Evolutionary conservation across 148 eudicot genomes (phyloP).

Genomic region (Linanthus parryae): DNA sequence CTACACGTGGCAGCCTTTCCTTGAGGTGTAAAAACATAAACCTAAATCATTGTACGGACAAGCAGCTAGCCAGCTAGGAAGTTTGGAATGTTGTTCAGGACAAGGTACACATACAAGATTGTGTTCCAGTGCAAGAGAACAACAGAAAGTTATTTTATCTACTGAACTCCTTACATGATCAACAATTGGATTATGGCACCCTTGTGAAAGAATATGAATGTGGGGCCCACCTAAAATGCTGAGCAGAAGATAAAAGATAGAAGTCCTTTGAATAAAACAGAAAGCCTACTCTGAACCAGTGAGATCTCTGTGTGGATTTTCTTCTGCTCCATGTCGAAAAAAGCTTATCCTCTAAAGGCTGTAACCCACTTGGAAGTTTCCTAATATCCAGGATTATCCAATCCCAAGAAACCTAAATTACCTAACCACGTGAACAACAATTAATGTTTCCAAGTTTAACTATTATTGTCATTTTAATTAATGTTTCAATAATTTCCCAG

Average conservation of each 20-base stretch:
- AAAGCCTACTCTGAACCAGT: no score
- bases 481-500: no score
- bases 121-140: constrained; percentile 18
- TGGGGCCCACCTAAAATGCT: constrained; percentile 23
- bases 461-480: no score
- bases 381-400: constrained; percentile 11
- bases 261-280: constrained; percentile 1
- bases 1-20: no score
- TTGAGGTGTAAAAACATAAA: constrained; percentile 13
- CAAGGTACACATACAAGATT: constrained; percentile 29
- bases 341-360: constrained; percentile 13
- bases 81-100: constrained; percentile 44
- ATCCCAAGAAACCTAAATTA: constrained; percentile 2
- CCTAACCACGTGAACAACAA: no score
- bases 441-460: no score
- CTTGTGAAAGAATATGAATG: constrained; percentile 25
- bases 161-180: constrained; percentile 13
- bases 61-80: constrained; percentile 33
- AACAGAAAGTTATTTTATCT: constrained; percentile 15
- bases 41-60: constrained; percentile 44
- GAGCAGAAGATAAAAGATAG: constrained; percentile 9
- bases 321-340: neutral
- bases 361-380: neutral
- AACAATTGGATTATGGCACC: constrained; percentile 10
- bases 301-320: constrained; percentile 10